Evolutionary conservation across 2,329 filamentous ascomycete genomes (phyloP).

Genomic region (Botrytis pseudocinerea): DNA sequence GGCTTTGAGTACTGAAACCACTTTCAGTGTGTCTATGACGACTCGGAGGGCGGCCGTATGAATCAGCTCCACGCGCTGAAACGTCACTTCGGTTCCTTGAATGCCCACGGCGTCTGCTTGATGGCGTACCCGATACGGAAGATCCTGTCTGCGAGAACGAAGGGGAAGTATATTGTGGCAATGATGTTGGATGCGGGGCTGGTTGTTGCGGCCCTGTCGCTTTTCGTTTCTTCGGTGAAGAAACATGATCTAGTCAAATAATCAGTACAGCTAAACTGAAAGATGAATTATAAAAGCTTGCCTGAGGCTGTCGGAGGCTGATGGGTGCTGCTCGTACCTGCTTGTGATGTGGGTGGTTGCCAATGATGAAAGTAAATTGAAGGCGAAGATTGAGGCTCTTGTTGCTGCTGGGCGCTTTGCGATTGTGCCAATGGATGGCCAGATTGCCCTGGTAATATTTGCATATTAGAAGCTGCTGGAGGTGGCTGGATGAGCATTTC

Average conservation of each 20-base stretch:
- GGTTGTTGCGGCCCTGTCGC: conserved; percentile 57
- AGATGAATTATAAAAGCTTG: conserved; percentile 53
- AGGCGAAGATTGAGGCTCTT: conserved; percentile 61
- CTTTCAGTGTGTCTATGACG: conserved; percentile 42
- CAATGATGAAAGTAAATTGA: conserved; percentile 91
- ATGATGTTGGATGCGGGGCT: conserved; percentile 48
- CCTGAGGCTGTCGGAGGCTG: conserved; percentile 74
- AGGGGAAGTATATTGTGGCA: conserved; percentile 53
- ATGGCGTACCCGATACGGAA: conserved; percentile 54
- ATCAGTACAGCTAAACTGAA: conserved; percentile 42
- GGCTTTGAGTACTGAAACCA: conserved; percentile 32
- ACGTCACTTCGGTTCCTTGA: conserved; percentile 66
- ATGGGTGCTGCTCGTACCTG: conserved; percentile 55
- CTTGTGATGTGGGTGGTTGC: conserved; percentile 74
- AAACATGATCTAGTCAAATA: conserved; percentile 58
- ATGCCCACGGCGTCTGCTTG: conserved; percentile 58
- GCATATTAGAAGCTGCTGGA: conserved; percentile 44
- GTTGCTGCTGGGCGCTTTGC: conserved; percentile 54
- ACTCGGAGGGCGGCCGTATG: conserved; percentile 45
- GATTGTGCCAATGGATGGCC: conserved; percentile 51
- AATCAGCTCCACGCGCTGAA: conserved; percentile 41
- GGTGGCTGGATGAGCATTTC: conserved; percentile 44
- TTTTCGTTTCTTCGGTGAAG: conserved; percentile 85
- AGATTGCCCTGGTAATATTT: conserved; percentile 48
- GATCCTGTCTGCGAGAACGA: conserved; percentile 56